Evolutionary conservation across 164 flowering plant species (phyloP).

Genomic region (Dillenia turbinata): DNA sequence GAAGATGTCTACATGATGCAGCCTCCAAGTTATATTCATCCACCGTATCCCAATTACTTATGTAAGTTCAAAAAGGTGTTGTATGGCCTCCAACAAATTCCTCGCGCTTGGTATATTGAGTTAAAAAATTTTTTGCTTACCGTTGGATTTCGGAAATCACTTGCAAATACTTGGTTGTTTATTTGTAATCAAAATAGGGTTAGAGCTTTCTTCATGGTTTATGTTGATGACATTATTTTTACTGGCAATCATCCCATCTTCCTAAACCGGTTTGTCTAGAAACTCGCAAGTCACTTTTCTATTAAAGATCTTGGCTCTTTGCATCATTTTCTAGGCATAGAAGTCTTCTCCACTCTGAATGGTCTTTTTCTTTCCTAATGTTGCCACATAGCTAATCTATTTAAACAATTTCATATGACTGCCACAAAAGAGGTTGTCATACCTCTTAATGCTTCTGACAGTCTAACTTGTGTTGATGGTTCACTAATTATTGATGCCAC

Average conservation of each 20-base stretch:
- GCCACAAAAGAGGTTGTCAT: neutral
- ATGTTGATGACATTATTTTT: slow-evolving; percentile 1
- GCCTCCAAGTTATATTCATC: slow-evolving; percentile 1
- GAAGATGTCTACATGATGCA: slow-evolving; percentile 8
- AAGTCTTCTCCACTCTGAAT: neutral
- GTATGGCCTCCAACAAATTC: slow-evolving; percentile 10
- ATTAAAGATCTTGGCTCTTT: neutral
- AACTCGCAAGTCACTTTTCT: neutral
- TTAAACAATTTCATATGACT: neutral
- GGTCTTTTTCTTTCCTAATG: neutral
- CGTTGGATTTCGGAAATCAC: too few relatives aligned
- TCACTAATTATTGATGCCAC: neutral
- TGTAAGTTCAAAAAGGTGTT: neutral
- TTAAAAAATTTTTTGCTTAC: neutral
- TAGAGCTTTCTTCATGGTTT: neutral
- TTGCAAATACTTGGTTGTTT: slow-evolving; percentile 5
- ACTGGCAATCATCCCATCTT: neutral
- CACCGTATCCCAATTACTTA: neutral
- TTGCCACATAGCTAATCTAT: neutral
- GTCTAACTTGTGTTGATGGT: neutral
- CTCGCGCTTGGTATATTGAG: slow-evolving; percentile 2
- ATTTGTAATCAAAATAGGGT: neutral
- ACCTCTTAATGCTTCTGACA: neutral
- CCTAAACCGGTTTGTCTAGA: neutral
- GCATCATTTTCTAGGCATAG: neutral